Evolutionary conservation across 2,329 filamentous ascomycete genomes (phyloP).

Genomic region (Diaporthe sp.): DNA sequence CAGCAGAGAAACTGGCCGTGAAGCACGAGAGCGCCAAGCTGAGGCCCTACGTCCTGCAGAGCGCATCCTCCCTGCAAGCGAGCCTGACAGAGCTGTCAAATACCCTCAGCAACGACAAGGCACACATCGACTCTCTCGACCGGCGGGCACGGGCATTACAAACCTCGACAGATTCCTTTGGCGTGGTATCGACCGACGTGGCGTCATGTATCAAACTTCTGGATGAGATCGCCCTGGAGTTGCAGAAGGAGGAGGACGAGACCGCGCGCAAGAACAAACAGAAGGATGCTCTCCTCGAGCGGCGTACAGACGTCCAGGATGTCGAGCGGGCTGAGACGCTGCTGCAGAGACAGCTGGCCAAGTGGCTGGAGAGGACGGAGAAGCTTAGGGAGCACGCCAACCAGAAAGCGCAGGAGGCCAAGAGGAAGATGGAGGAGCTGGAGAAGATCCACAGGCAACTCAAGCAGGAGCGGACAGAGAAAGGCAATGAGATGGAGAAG

Average conservation of each 20-base stretch:
- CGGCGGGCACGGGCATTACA: constrained; percentile 89
- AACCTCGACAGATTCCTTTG: constrained; percentile 91
- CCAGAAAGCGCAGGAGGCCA: constrained; percentile 84
- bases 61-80: constrained; percentile 84
- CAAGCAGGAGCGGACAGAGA: constrained; percentile 86
- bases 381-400: constrained; percentile 84
- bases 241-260: constrained; percentile 93
- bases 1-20: constrained; percentile 75
- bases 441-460: constrained; percentile 83
- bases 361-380: constrained; percentile 89
- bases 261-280: constrained; percentile 83
- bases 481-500: constrained; percentile 92
- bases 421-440: constrained; percentile 91
- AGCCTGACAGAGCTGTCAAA: constrained; percentile 85
- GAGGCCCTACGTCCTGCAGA: constrained; percentile 91
- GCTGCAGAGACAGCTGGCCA: constrained; percentile 84
- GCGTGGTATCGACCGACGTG: constrained; percentile 86
- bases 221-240: constrained; percentile 86
- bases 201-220: constrained; percentile 89
- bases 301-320: constrained; percentile 89
- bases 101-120: constrained; percentile 81
- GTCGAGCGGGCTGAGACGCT: constrained; percentile 90
- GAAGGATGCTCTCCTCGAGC: constrained; percentile 87
- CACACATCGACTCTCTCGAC: constrained; percentile 89
- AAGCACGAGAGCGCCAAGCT: constrained; percentile 91